phyloP scores from a whole-genome alignment of 257 asterid genomes.

The Solanum corneliomulleri region DNA sequence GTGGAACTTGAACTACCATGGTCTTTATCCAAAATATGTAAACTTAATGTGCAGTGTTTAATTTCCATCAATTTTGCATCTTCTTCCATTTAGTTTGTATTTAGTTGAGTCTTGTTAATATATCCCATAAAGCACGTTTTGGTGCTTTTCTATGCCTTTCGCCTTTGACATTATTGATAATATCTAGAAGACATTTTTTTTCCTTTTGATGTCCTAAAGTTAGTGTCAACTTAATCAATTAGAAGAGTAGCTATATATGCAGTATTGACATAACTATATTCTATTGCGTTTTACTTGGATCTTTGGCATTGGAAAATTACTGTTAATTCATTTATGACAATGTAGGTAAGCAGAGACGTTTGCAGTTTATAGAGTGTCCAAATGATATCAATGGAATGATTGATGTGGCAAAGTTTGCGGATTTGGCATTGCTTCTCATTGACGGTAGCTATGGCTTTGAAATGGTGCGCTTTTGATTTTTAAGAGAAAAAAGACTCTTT shows the following conservation, averaged over 20 bases:
- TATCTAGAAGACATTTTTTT: background rate
- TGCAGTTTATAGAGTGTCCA: slow-evolving; percentile 97
- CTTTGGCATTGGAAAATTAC: background rate
- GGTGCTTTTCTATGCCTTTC: background rate
- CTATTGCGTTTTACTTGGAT: background rate
- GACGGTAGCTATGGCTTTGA: slow-evolving; percentile 99
- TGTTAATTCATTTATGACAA: slow-evolving; percentile 2
- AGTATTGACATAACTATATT: background rate
- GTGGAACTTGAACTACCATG: background rate
- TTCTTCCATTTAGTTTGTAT: background rate
- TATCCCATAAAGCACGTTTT: background rate
- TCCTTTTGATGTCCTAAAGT: background rate
- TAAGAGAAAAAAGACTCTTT: background rate
- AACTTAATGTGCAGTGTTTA: background rate
- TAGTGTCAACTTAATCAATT: background rate
- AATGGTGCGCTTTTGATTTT: slow-evolving; percentile 48
- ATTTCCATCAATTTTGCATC: background rate
- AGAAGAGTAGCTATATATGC: background rate
- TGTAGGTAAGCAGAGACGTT: slow-evolving; percentile 77
- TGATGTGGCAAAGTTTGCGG: slow-evolving; percentile 93
- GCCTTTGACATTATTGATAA: background rate
- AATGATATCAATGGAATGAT: slow-evolving; percentile 99
- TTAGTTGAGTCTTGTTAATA: background rate
- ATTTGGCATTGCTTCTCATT: slow-evolving; percentile 85
- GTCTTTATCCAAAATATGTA: background rate